A percentile compares a stretch with the other conserved stretches of the same genome.
These are phyloP conservation scores for Corynespora cassiicola DNA, from an alignment of 2,329 filamentous ascomycete genomes.

Conservation along the genomic window DNA sequence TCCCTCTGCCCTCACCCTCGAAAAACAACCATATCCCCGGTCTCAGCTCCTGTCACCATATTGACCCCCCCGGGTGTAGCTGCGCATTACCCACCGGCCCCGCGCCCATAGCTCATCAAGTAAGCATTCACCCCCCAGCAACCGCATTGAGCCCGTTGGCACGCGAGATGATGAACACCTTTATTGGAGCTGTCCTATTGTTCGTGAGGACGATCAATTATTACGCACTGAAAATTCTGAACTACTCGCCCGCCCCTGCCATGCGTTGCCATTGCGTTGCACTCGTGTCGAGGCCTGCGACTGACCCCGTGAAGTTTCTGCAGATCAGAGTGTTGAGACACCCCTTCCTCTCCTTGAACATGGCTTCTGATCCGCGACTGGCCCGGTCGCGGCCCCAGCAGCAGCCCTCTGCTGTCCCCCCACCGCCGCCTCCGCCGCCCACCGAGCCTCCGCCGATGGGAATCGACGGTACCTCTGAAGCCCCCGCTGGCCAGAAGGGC, in stretches of 20 bases:
- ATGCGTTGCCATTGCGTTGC: conserved; percentile 4
- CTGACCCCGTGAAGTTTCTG: conserved; percentile 37
- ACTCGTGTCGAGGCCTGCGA: conserved; percentile 7
- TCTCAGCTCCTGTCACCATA: conserved; percentile 14
- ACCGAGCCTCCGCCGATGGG: conserved; percentile 42
- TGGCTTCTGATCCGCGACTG: conserved; percentile 57
- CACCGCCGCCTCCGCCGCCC: conserved; percentile 55
- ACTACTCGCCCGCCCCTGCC: conserved; percentile 33
- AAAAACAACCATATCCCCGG: conserved; percentile 20
- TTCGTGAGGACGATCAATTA: conserved; percentile 59
- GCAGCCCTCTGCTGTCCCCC: conserved; percentile 48
- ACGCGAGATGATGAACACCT: conserved; percentile 61
- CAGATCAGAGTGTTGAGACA: conserved; percentile 15
- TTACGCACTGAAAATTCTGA: conserved; percentile 52
- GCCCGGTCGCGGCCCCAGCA: conserved; percentile 53
- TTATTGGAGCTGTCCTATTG: conserved; percentile 83
- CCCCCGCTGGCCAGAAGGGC: conserved; percentile 24
- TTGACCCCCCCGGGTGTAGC: conserved; percentile 1
- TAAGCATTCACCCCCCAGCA: conserved; percentile 15
- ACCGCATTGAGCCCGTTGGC: conserved; percentile 7
- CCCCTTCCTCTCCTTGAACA: conserved; percentile 21
- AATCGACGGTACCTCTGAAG: conserved; percentile 39
- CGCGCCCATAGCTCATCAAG: conserved; percentile 10
- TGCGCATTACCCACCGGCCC: not conserved
- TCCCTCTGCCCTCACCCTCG: conserved; percentile 11